Percentiles rank a stretch among this genome's conserved stretches.
Evolutionary conservation across 495 filamentous ascomycete species (phyloP).

Genomic region (Tricharina praecox): DNA sequence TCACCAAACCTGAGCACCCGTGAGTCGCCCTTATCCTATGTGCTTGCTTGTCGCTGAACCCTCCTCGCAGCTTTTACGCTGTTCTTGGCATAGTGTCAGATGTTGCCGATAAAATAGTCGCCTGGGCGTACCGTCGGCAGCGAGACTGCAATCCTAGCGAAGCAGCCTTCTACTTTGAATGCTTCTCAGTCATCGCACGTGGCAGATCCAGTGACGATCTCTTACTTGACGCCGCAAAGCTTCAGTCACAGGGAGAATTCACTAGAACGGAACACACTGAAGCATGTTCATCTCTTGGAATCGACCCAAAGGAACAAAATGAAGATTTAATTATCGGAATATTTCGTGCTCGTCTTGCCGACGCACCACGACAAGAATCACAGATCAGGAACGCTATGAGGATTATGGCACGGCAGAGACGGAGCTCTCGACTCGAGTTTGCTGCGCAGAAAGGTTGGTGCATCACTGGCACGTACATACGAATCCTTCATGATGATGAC

Average conservation of each 20-base stretch:
- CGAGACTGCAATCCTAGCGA: conserved; percentile 28
- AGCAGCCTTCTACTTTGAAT: conserved; percentile 33
- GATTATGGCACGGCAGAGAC: conserved; percentile 17
- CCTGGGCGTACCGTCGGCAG: conserved; percentile 32
- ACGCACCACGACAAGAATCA: conserved; percentile 19
- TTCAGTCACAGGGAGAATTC: conserved; percentile 24
- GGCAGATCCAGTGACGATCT: conserved; percentile 29
- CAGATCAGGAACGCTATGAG: conserved; percentile 18
- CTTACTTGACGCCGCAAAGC: conserved; percentile 27
- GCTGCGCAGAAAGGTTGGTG: conserved; percentile 12
- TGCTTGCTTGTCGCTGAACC: no score
- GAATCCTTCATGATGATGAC: not conserved
- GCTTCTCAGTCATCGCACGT: conserved; percentile 28
- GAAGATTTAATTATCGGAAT: conserved; percentile 23
- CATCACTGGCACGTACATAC: conserved; percentile 1
- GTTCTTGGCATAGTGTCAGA: conserved; percentile 31
- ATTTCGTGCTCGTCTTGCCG: conserved; percentile 18
- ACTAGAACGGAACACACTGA: conserved; percentile 12
- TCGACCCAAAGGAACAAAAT: conserved; percentile 10
- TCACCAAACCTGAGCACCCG: conserved; percentile 21
- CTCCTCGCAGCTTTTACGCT: conserved; percentile 28
- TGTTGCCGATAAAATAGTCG: conserved; percentile 31
- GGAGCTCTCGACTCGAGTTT: conserved; percentile 18
- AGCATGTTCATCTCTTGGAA: conserved; percentile 14
- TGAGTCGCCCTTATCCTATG: conserved; percentile 12